A percentile compares a stretch with the other conserved stretches of the same genome.
These are phyloP conservation scores for Emergomyces orientalis DNA, from an alignment of 2,329 filamentous ascomycete species.

Conservation along the genomic window DNA sequence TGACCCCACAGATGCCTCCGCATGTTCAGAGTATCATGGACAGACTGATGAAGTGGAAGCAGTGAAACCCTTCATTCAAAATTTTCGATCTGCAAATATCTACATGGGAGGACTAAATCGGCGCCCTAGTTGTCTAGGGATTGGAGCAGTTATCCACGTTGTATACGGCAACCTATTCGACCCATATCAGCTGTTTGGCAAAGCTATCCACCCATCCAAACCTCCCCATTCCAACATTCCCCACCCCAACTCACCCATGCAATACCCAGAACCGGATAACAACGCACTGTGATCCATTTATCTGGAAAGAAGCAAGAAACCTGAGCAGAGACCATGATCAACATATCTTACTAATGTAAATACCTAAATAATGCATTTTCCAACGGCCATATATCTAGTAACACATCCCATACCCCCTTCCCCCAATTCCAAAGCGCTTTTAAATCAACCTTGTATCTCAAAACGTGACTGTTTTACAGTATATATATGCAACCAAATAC, in stretches of 20 bases:
- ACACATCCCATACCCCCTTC: neutral
- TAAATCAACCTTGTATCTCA: neutral
- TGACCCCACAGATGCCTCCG: slow-evolving; percentile 18
- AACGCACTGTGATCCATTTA: neutral
- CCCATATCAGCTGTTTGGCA: neutral
- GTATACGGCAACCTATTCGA: neutral
- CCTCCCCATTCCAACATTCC: neutral
- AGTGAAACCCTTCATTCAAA: slow-evolving; percentile 22
- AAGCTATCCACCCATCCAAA: no score
- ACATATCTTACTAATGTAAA: neutral
- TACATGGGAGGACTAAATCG: neutral
- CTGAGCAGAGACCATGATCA: neutral
- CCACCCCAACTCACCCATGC: neutral
- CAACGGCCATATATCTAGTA: neutral
- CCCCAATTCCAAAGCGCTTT: neutral
- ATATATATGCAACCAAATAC: neutral
- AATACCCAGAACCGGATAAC: neutral
- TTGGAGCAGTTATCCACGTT: neutral
- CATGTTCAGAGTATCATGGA: slow-evolving; percentile 43
- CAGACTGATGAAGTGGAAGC: slow-evolving; percentile 40
- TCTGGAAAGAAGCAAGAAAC: neutral
- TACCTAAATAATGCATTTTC: neutral
- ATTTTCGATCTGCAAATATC: neutral
- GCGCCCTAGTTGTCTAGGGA: neutral
- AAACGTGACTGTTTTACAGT: neutral